Evolutionary conservation across 2,329 filamentous ascomycete genomes (phyloP).

Genomic region (Neonectria magnoliae): DNA sequence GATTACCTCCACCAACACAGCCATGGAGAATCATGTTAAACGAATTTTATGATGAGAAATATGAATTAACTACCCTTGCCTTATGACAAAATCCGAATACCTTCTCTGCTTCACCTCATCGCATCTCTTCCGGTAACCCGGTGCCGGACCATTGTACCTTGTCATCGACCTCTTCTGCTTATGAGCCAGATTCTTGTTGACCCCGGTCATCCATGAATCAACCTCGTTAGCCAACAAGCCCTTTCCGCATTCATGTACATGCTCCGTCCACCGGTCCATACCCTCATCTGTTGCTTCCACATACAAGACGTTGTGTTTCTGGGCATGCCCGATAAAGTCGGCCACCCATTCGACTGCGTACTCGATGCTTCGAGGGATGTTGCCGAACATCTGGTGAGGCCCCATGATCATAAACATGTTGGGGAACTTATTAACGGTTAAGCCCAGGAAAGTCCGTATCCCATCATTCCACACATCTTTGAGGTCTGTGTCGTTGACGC

Average conservation of each 20-base stretch:
- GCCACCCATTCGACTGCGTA: slow-evolving; percentile 53
- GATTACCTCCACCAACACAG: no score
- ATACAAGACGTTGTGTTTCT: slow-evolving; percentile 46
- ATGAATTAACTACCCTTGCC: background rate
- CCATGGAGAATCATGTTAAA: no score
- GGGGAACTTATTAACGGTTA: slow-evolving; percentile 53
- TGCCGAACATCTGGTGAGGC: slow-evolving; percentile 56
- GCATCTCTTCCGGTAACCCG: slow-evolving; percentile 53
- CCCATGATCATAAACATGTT: slow-evolving; percentile 61
- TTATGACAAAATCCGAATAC: slow-evolving; percentile 34
- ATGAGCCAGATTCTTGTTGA: slow-evolving; percentile 60
- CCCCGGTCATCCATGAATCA: slow-evolving; percentile 65
- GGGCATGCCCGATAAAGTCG: slow-evolving; percentile 47
- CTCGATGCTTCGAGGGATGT: slow-evolving; percentile 52
- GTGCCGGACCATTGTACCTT: slow-evolving; percentile 57
- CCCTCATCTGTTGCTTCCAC: slow-evolving; percentile 53
- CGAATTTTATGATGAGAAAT: no score
- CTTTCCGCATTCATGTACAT: slow-evolving; percentile 57
- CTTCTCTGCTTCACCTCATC: slow-evolving; percentile 44
- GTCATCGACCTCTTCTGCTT: slow-evolving; percentile 58
- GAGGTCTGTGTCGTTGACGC: slow-evolving; percentile 51
- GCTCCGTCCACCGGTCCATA: slow-evolving; percentile 55
- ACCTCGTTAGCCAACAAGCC: slow-evolving; percentile 51
- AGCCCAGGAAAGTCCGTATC: slow-evolving; percentile 54
- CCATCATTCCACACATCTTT: slow-evolving; percentile 50